These are phyloP conservation scores for Lepidium aucheri DNA, from an alignment of 345 rosid species.

Conservation along the genomic window DNA sequence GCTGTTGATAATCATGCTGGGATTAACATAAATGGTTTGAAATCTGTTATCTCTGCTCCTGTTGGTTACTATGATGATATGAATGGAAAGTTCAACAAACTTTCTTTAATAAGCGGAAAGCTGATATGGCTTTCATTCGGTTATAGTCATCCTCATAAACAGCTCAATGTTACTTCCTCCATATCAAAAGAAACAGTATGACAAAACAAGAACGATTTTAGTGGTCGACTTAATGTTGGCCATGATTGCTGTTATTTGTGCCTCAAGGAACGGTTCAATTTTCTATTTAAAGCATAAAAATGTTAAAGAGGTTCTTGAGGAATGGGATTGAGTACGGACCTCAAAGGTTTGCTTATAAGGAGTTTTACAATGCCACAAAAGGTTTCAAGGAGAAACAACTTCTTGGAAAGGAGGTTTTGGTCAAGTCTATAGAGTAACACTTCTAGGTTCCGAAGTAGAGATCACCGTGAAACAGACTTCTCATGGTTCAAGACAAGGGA, in stretches of 20 bases:
- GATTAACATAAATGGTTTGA: too few relatives aligned
- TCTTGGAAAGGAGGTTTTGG: conserved; percentile 48
- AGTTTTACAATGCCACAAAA: conserved; percentile 35
- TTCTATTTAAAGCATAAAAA: conserved; percentile 24
- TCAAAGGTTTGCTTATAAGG: conserved; percentile 40
- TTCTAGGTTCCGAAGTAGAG: conserved; percentile 32
- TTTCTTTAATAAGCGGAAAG: background rate
- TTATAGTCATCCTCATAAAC: conserved; percentile 32
- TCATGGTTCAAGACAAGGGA: conserved; percentile 47
- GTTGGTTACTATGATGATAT: conserved; percentile 33
- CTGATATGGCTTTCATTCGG: conserved; percentile 46
- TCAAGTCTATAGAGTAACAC: conserved; percentile 40
- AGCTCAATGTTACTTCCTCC: conserved; percentile 48
- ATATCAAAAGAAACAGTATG: conserved; percentile 33
- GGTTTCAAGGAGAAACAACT: conserved; percentile 42
- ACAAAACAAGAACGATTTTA: conserved; percentile 23
- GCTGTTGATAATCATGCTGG: too few relatives aligned
- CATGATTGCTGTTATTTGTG: background rate
- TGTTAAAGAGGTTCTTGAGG: conserved; percentile 33
- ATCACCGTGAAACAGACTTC: conserved; percentile 50
- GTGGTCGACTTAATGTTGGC: background rate
- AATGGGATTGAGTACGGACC: conserved; percentile 50
- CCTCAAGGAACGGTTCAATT: conserved; percentile 9
- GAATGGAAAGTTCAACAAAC: background rate
- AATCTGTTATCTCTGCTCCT: background rate